These are phyloP conservation scores for Nothophaeocryptopus gaeumannii DNA, from an alignment of 2,329 filamentous ascomycete species.

Conservation along the genomic window DNA sequence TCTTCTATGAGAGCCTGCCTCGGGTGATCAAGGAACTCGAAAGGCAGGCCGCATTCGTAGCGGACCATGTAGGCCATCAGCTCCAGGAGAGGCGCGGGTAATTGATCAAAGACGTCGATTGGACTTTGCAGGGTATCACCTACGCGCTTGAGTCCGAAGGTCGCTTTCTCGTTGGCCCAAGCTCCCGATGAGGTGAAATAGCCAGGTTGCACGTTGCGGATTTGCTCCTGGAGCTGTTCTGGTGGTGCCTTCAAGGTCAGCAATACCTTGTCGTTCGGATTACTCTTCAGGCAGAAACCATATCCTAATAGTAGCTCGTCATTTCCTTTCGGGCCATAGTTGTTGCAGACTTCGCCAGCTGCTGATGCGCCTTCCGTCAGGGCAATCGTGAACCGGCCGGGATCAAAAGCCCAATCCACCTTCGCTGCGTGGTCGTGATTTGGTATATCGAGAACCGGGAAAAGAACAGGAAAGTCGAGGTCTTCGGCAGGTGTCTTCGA, in stretches of 20 bases:
- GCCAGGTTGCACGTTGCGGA: slow-evolving; percentile 32
- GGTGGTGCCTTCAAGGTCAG: slow-evolving; percentile 43
- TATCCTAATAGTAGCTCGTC: slow-evolving; percentile 54
- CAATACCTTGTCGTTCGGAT: slow-evolving; percentile 47
- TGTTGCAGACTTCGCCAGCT: slow-evolving; percentile 51
- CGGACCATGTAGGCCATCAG: slow-evolving; percentile 37
- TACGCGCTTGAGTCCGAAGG: slow-evolving; percentile 36
- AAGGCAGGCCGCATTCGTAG: slow-evolving; percentile 32
- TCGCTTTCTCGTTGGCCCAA: slow-evolving; percentile 38
- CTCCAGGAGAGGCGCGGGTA: slow-evolving; percentile 36
- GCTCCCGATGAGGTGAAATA: slow-evolving; percentile 32
- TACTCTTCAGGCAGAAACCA: slow-evolving; percentile 49
- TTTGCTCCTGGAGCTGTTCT: slow-evolving; percentile 33
- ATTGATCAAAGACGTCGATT: slow-evolving; percentile 24
- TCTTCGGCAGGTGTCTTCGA: slow-evolving; percentile 32
- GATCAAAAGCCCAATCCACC: slow-evolving; percentile 48
- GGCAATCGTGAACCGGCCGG: slow-evolving; percentile 40
- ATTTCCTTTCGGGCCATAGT: slow-evolving; percentile 54
- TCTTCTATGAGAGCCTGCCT: slow-evolving; percentile 26
- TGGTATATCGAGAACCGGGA: slow-evolving; percentile 49
- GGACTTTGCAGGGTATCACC: slow-evolving; percentile 1
- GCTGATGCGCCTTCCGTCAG: slow-evolving; percentile 34
- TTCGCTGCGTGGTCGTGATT: slow-evolving; percentile 49
- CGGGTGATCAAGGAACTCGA: slow-evolving; percentile 29
- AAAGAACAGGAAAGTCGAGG: slow-evolving; percentile 45